phyloP scores from a whole-genome alignment of 2,329 filamentous ascomycete genomes.

The Didymella arachidicola region DNA sequence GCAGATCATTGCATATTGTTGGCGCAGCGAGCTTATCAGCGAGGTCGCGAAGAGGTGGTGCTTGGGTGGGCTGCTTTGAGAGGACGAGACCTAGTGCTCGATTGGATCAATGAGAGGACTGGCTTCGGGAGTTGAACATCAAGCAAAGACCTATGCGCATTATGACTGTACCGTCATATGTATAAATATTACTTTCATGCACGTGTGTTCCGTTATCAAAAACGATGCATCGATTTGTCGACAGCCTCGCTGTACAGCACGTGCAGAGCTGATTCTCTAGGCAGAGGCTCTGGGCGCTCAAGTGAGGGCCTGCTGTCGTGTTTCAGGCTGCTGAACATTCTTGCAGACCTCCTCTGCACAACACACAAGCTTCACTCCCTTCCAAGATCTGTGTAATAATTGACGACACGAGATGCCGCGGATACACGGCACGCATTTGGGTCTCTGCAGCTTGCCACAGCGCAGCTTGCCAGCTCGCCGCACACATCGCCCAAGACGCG shows the following conservation, averaged over 20 bases:
- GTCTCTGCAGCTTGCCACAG: constrained; percentile 10
- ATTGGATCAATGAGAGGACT: constrained; percentile 22
- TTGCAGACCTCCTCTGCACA: constrained; percentile 17
- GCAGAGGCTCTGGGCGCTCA: constrained; percentile 1
- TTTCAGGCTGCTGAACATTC: constrained; percentile 18
- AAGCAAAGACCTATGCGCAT: neutral
- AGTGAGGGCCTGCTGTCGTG: constrained; percentile 11
- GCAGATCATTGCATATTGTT: constrained; percentile 26
- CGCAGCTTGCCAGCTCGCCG: constrained; percentile 7
- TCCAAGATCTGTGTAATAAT: constrained; percentile 15
- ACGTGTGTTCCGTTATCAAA: neutral
- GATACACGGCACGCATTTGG: constrained; percentile 10
- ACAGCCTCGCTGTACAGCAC: neutral
- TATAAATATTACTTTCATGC: neutral
- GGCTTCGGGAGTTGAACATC: constrained; percentile 17
- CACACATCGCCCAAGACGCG: constrained; percentile 13
- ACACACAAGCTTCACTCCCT: constrained; percentile 15
- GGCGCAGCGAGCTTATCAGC: constrained; percentile 12
- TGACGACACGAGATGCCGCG: constrained; percentile 15
- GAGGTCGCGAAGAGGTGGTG: constrained; percentile 10
- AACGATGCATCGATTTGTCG: neutral
- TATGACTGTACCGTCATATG: neutral
- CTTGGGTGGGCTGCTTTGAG: constrained; percentile 33
- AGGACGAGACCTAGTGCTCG: constrained; percentile 27
- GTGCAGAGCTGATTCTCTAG: neutral